These are phyloP conservation scores for Acmispon strigosus DNA, from an alignment of 306 rosid genomes.

Conservation along the genomic window DNA sequence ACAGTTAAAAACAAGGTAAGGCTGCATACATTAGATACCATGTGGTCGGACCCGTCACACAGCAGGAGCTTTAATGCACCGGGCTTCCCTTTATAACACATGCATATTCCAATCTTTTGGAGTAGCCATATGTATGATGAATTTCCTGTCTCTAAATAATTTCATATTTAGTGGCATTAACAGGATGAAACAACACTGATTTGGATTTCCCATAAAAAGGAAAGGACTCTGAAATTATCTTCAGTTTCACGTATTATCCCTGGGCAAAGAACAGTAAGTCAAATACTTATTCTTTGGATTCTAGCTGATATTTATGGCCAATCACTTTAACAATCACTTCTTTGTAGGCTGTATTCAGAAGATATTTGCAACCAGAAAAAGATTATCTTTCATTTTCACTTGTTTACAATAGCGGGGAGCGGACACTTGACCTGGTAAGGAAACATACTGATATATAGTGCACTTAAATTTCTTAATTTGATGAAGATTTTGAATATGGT, in stretches of 20 bases:
- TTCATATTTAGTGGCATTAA: constrained; percentile 39
- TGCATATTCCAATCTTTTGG: background rate
- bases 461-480: background rate
- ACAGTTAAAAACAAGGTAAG: no score
- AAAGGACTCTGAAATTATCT: constrained; percentile 61
- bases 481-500: background rate
- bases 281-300: background rate
- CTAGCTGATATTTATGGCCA: background rate
- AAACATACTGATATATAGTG: background rate
- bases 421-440: constrained; percentile 86
- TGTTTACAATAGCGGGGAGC: constrained; percentile 53
- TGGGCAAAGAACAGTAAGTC: constrained; percentile 92
- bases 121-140: constrained; percentile 4
- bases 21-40: no score
- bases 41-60: no score
- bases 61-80: no score
- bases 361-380: constrained; percentile 70
- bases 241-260: constrained; percentile 45
- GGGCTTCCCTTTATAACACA: no score
- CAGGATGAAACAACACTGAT: constrained; percentile 81
- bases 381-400: constrained; percentile 80
- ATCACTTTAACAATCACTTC: constrained; percentile 1
- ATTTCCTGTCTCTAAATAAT: constrained; percentile 30
- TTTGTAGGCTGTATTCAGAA: constrained; percentile 69
- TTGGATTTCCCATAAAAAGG: constrained; percentile 69